These are phyloP conservation scores for Phytopythium mirpurense DNA, from an alignment of 352 stramenopile genomes.

Conservation along the genomic window DNA sequence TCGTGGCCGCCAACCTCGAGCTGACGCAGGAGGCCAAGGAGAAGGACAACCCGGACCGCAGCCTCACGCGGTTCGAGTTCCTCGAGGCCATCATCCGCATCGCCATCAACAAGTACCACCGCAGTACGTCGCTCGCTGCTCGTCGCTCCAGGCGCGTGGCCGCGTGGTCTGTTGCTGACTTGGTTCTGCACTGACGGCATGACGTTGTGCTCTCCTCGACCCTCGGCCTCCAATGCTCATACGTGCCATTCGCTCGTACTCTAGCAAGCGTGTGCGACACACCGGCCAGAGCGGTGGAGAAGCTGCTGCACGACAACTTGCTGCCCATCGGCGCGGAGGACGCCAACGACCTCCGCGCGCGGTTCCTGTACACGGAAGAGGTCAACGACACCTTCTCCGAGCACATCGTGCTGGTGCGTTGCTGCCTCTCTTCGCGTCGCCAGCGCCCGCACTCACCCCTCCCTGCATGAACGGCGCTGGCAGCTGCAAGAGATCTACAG, in stretches of 20 bases:
- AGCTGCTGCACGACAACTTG: slow-evolving; percentile 57
- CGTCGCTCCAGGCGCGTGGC: too few relatives aligned
- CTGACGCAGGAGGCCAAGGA: slow-evolving; percentile 73
- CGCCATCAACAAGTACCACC: slow-evolving; percentile 73
- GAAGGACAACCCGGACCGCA: slow-evolving; percentile 75
- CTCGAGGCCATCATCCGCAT: slow-evolving; percentile 72
- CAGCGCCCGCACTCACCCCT: too few relatives aligned
- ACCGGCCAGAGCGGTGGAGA: slow-evolving; percentile 63
- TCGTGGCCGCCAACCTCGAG: slow-evolving; percentile 73
- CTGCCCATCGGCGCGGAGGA: slow-evolving; percentile 42
- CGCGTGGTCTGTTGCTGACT: too few relatives aligned
- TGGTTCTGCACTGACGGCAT: neutral
- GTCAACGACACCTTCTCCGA: slow-evolving; percentile 69
- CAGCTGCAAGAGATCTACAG: slow-evolving; percentile 75
- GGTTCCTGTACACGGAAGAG: slow-evolving; percentile 75
- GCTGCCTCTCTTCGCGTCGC: neutral
- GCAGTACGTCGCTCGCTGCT: slow-evolving; percentile 27
- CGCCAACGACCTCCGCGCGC: slow-evolving; percentile 62
- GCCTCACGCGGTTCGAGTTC: slow-evolving; percentile 75
- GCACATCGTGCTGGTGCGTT: slow-evolving; percentile 56
- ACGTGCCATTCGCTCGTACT: too few relatives aligned
- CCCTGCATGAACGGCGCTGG: too few relatives aligned
- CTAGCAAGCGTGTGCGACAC: slow-evolving; percentile 66
- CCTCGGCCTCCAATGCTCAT: too few relatives aligned
- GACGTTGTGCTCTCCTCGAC: too few relatives aligned